Conservation (phyloP, 345 rosid species). For the Eucalyptus coolabah region DNA sequence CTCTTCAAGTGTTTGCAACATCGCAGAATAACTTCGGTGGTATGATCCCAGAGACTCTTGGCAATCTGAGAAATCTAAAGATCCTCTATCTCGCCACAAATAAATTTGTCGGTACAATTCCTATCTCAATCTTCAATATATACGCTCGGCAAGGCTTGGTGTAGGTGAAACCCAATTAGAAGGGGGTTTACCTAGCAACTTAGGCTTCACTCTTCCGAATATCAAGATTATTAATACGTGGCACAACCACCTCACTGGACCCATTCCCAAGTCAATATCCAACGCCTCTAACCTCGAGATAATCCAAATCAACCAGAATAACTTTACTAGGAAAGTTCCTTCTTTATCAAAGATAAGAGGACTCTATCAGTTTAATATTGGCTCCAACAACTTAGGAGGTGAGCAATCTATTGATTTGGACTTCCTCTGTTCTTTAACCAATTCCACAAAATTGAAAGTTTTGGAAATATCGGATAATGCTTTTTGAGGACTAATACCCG, state of each 20-base stretch:
- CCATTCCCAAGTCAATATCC: too few relatives aligned
- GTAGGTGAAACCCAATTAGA: not conserved
- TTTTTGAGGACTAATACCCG: not conserved
- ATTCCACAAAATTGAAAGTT: fast-evolving
- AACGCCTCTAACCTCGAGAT: fast-evolving
- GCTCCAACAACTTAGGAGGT: fast-evolving
- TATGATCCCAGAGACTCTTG: too few relatives aligned
- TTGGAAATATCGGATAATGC: fast-evolving
- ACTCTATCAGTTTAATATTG: fast-evolving
- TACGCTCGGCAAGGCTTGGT: fast-evolving
- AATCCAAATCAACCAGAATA: fast-evolving
- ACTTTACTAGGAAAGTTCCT: not conserved
- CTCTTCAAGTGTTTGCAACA: fast-evolving
- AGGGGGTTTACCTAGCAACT: not conserved
- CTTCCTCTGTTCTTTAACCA: not conserved
- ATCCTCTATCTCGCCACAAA: fast-evolving
- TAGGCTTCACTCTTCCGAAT: not conserved
- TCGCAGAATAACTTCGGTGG: fast-evolving
- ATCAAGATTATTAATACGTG: fast-evolving
- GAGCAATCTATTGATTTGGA: not conserved
- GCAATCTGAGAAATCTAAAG: too few relatives aligned
- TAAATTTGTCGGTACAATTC: too few relatives aligned
- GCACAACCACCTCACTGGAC: too few relatives aligned
- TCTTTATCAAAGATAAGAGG: not conserved
- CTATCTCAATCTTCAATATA: too few relatives aligned